Evolutionary conservation across 345 rosid genomes (phyloP).

Genomic region (Eucalyptus curtisii): DNA sequence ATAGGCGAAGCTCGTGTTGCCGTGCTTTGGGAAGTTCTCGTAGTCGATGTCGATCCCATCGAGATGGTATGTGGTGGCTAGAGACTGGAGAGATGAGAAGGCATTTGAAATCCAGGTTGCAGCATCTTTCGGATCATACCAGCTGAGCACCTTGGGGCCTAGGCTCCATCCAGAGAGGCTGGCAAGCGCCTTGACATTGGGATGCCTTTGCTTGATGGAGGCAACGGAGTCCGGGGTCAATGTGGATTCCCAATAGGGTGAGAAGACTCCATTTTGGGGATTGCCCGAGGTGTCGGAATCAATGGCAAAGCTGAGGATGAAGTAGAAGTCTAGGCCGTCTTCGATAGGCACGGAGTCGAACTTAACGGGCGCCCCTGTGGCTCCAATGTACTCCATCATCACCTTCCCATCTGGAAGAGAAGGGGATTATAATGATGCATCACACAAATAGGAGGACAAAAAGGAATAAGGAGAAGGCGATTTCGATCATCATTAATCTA

Average conservation of each 20-base stretch:
- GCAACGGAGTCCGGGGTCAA: conserved; percentile 15
- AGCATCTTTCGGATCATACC: conserved; percentile 23
- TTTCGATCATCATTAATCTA: not conserved
- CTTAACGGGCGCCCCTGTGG: conserved; percentile 16
- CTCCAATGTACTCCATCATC: conserved; percentile 65
- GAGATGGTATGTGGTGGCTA: conserved; percentile 21
- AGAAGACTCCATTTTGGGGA: conserved; percentile 27
- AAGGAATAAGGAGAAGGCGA: not conserved
- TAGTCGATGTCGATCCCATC: conserved; percentile 52
- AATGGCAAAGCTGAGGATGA: conserved; percentile 38
- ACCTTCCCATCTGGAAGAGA: conserved; percentile 28
- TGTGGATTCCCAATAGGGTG: conserved; percentile 24
- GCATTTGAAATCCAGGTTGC: conserved; percentile 38
- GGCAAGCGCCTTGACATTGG: conserved; percentile 28
- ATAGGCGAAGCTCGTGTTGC: conserved; percentile 10
- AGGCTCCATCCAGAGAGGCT: conserved; percentile 52
- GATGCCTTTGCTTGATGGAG: conserved; percentile 12
- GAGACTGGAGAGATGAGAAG: conserved; percentile 16
- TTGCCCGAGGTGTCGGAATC: conserved; percentile 27
- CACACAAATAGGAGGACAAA: not conserved
- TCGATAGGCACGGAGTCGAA: conserved; percentile 25
- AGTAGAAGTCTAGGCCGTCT: conserved; percentile 28
- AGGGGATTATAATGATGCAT: not conserved
- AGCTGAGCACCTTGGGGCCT: conserved; percentile 18
- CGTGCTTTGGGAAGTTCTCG: conserved; percentile 16